Evolutionary conservation across 257 asterid genomes (phyloP), one percentile per base, ranked within the genome.

Genomic region (Linderniella brevidens): DNA sequence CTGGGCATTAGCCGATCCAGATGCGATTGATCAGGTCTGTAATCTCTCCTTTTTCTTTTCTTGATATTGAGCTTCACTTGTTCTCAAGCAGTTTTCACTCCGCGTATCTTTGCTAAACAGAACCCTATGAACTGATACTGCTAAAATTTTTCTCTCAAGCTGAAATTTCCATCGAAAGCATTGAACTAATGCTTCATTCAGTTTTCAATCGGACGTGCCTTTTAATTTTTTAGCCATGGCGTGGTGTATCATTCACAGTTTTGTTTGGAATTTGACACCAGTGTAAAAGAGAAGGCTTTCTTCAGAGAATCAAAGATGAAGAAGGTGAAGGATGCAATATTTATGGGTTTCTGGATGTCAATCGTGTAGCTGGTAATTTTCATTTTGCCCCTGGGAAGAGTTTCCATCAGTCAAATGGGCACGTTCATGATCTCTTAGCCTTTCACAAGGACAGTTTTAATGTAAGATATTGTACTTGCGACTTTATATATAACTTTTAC

Each of bases 381-480:
- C 98, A 88, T 72, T 88, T 88, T 72, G 98, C 98, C 16, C 98
- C 98, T 54, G 98, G 98, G 61, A 88, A 88, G 82, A 84, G 98
- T 69, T 88, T 88, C 63, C 93, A 78, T 66, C 98, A 88, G 76
- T 73, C 87, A 47, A 78, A 80, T 57, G 74, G 70, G 52, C 95
- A 80, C 63, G 90, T 87, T 55, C 95, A 87, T 58, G 98, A 88
- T 62, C 73, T 88, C 59, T 77, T 66, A 43, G 72, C 87, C 41
- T 88, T 88, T 71, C 98, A 88, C 55, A 88, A 80, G 77, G 95
- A 84, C 59, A 88, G 98, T 64, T 88, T 76, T 66, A 88, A 88
- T 61, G 98, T 88, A 71, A 80, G 94, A 55, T 54, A 20, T 11
- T 44, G 18, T 59, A 46, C 46, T 4, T 52, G 49, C 51, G 48